These are phyloP conservation scores for Clonostachys sp. DNA, from an alignment of 2,329 filamentous ascomycete genomes.

Conservation along the genomic window DNA sequence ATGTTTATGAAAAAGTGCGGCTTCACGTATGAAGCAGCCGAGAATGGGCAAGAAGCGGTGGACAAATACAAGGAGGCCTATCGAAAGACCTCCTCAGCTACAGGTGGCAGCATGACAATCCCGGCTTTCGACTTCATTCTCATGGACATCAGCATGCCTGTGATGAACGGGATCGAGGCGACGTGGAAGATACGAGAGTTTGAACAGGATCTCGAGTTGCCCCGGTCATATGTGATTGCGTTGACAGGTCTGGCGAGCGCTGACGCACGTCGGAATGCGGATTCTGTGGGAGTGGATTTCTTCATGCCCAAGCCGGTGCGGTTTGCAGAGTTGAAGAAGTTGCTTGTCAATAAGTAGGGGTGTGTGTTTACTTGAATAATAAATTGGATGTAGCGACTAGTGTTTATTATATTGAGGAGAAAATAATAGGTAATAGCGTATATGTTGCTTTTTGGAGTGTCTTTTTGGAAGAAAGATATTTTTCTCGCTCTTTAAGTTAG, in stretches of 20 bases:
- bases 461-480: too few relatives aligned
- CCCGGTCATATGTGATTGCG: slow-evolving; percentile 41
- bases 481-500: too few relatives aligned
- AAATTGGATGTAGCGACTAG: too few relatives aligned
- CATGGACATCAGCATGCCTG: slow-evolving; percentile 51
- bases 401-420: too few relatives aligned
- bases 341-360: slow-evolving; percentile 9
- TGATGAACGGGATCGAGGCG: slow-evolving; percentile 45
- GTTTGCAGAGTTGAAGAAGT: slow-evolving; percentile 32
- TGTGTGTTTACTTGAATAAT: too few relatives aligned
- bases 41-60: slow-evolving; percentile 41
- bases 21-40: slow-evolving; percentile 32
- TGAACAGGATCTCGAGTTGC: slow-evolving; percentile 32
- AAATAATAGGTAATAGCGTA: too few relatives aligned
- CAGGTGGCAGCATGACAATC: background rate
- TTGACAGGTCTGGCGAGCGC: slow-evolving; percentile 46
- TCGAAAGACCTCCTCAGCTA: background rate
- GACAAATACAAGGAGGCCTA: slow-evolving; percentile 28
- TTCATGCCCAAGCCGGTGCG: slow-evolving; percentile 47
- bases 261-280: slow-evolving; percentile 42
- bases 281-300: slow-evolving; percentile 40
- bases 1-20: slow-evolving; percentile 36
- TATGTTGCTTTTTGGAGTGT: too few relatives aligned
- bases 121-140: slow-evolving; percentile 24
- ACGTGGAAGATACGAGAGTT: slow-evolving; percentile 42